Evolutionary conservation across 768 basidiomycete genomes (phyloP), one percentile per base, ranked within the genome.

Genomic region (Tephrocybe sp.): DNA sequence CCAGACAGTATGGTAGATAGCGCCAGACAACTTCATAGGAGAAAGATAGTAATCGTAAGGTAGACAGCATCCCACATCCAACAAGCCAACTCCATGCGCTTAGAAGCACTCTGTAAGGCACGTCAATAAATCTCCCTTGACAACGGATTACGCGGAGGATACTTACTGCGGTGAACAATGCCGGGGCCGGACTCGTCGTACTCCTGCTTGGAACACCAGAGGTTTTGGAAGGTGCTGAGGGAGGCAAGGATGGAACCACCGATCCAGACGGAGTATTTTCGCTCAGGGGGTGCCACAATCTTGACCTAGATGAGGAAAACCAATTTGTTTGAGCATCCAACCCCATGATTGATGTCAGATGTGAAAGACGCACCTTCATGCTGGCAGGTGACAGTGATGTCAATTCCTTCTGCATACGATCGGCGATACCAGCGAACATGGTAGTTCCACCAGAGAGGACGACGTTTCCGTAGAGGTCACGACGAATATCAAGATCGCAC

Each of bases 191-290:
- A 79, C 68, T 90, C 91, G 66, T 93, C 91, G 71, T 93, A 94
- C 74, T 94, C 92, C 63, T 91, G 88, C 71, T 91, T 91, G 50
- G 86, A 84, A 72, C 87, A 87, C 92, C 94, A 97, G 72, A 94
- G 74, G 67, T 93, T 94, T 76, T 95, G 93, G 93, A 95, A 95
- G 59, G 93, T 94, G 64, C 83, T 87, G 42, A 97, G 80, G 25
- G 91, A 93, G 38, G 92, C 93, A 58, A 90, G 72, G 61, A 89
- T 90, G 36, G 85, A 87, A 52, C 87, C 88, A 73, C 88, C 88
- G 60, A 93, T 93, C 90, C 94, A 97, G 71, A 94, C 93, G 47
- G 90, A 92, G 80, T 93, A 93, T 69, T 91, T 95, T 61, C 92
- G 77, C 77, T 95, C 92, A 47, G 92, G 91, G 43, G 93, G 92